Evolutionary conservation across 2,329 filamentous ascomycete genomes (phyloP), one percentile per base, ranked within the genome.

Genomic region (Cladosporium austrohemisphaericum): DNA sequence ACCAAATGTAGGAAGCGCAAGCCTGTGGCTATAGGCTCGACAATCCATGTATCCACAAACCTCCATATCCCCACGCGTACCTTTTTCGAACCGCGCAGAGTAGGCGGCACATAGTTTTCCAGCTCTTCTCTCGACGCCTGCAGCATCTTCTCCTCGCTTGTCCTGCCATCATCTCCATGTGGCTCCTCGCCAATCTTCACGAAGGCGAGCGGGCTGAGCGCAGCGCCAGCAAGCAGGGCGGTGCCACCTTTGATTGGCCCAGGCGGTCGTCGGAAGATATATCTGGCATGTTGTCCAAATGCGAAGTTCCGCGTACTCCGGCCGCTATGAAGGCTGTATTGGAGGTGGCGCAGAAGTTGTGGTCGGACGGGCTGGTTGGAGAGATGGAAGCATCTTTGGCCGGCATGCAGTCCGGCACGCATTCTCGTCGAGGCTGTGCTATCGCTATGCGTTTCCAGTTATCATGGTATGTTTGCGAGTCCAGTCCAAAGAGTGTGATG

Each of bases 1-100:
- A 88, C 81, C 4, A 98, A 75, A 64, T 96, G 88, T 14, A 96
- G 68, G 60, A 98, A 94, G n/a, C 93, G 80, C 38, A 92, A 68
- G 0, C 87, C 88, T 0, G 92, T 98, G 49, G 85, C 90, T 20
- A 96, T 67, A 0, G 93, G 92, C 68, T 98, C 93, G 49, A 73
- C 80, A n/a, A 92, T 69, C 62, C 83, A 88, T 1, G 78, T 53
- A 60, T 95, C 88, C 29, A 93, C 56, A 49, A 85, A 80, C 23
- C 89, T 75, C 51, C 84, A 73, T 22, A 88, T 61, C 10, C 75
- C 75, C 55, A 84, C 79, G 40, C 77, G 70, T 5, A 84, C 60
- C 41, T 80, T 78, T 11, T 70, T 72, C 11, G 88, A 65, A 1
- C 84, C 81, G 31, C 72, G 73, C 23, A 85, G 76, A 51, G 83